A percentile compares a stretch with the other conserved stretches of the same genome.
Conservation (phyloP, 495 filamentous ascomycete species). For the Podospora bellae-mahoneyi region DNA sequence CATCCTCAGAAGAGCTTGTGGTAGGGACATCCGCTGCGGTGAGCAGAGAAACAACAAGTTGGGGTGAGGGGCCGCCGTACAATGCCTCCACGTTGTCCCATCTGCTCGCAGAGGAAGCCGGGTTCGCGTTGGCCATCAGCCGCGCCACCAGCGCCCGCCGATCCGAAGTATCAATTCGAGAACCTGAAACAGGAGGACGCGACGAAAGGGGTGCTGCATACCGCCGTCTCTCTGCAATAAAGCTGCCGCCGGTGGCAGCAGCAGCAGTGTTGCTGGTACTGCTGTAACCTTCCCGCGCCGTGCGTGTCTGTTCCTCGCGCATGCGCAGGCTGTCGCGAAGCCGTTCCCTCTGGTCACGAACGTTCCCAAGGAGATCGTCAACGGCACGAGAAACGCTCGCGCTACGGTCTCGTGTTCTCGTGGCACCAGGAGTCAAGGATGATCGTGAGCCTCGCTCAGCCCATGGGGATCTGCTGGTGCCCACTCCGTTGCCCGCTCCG, state of each 20-base stretch:
- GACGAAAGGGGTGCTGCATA: constrained; percentile 22
- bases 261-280: background rate
- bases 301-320: background rate
- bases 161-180: constrained; percentile 1
- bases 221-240: constrained; percentile 22
- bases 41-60: constrained; percentile 1
- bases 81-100: constrained; percentile 28
- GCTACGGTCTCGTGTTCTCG: constrained; percentile 24
- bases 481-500: background rate
- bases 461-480: constrained; percentile 14
- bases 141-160: constrained; percentile 19
- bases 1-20: background rate
- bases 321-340: constrained; percentile 15
- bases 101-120: constrained; percentile 11
- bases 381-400: constrained; percentile 26
- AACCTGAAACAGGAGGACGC: constrained; percentile 1
- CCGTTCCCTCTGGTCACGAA: constrained; percentile 29
- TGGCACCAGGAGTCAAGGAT: background rate
- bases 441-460: constrained; percentile 10
- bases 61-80: constrained; percentile 20
- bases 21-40: background rate
- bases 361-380: constrained; percentile 27
- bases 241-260: background rate
- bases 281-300: background rate
- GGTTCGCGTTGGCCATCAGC: constrained; percentile 17